Evolutionary conservation across 75 land plant genomes (phyloP), one percentile per base, ranked within the genome.

Genomic region (Cryptomeria japonica): DNA sequence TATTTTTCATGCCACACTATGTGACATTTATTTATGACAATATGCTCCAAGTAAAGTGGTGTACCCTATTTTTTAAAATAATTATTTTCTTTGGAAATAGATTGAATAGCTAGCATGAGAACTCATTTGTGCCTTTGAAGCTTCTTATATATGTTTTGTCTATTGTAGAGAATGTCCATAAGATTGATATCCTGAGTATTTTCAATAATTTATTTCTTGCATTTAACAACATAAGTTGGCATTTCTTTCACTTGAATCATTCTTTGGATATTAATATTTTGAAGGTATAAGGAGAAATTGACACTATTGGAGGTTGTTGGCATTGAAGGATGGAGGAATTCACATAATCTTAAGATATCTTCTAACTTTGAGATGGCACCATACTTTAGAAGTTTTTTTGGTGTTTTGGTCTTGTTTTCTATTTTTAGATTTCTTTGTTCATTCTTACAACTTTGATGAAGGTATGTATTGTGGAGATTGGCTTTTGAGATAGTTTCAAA

Each of bases 1-100:
- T n/a, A 39, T 97, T 97, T 89, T 96, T 88, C 91, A 97, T 97
- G 99, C 99, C 99, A 42, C 98, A 97, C 44, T 96, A 97, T 84
- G 99, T 94, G 70, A 94, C 89, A 11, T 85, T 38, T 82, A 88
- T 97, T 72, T 96, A 97, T 85, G 88, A 95, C 86, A 92, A 90
- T 84, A 85, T 97, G 28, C 84, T 97, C 79, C 90, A 86, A 46
- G 93, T 91, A 55, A 97, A 97, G 84, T 94, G 95, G 99, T 85
- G 83, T 11, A 86, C 89, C 13, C 56, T 85, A 82, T 12, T 42
- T 14, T 87, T 97, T 82, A 95, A 90, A 2, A 84, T 72, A 42
- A 84, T 95, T 38, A 91, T 88, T 25, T 82, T 97, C 61, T 91
- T 97, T 11, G 99, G 99, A 46, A 97, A 97, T 82, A 97, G 98